Conservation (phyloP, 1,284 basidiomycete genomes). For the Sporisorium scitamineum region DNA sequence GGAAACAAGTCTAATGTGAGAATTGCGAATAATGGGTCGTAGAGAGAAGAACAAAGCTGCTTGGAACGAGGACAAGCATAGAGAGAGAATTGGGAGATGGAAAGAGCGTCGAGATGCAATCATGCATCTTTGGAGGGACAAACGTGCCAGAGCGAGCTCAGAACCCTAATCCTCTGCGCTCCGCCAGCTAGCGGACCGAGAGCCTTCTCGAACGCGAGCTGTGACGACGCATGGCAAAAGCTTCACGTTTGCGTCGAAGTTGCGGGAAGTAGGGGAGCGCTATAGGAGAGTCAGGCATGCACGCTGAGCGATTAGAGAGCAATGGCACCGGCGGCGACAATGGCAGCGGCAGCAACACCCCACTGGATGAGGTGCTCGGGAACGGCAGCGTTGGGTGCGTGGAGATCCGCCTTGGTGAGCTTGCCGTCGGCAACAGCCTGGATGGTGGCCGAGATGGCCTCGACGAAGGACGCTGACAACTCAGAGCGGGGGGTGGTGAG, state of each 20-base stretch:
- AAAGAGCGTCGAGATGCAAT: constrained; percentile 3
- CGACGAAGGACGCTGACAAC: constrained; percentile 38
- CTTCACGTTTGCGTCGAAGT: background rate
- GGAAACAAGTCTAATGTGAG: constrained; percentile 14
- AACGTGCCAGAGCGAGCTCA: background rate
- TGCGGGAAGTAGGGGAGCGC: constrained; percentile 17
- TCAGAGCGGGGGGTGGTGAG: constrained; percentile 45
- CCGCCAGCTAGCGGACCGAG: background rate
- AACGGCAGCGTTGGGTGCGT: constrained; percentile 37
- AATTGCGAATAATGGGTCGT: constrained; percentile 8
- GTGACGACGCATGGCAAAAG: no score
- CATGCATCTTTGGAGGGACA: background rate
- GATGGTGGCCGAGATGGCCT: constrained; percentile 50
- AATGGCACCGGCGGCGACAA: constrained; percentile 63
- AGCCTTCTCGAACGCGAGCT: no score
- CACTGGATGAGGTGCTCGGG: constrained; percentile 37
- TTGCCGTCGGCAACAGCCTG: constrained; percentile 39
- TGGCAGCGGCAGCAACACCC: constrained; percentile 54
- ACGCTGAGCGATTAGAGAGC: constrained; percentile 50
- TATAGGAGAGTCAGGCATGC: background rate
- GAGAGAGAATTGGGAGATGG: background rate
- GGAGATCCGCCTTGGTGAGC: constrained; percentile 35
- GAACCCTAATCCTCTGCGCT: background rate
- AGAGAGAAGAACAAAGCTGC: background rate
- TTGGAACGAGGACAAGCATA: background rate